Evolutionary conservation across 768 basidiomycete genomes (phyloP), one percentile per base, ranked within the genome.

Genomic region (Mycena galopus): DNA sequence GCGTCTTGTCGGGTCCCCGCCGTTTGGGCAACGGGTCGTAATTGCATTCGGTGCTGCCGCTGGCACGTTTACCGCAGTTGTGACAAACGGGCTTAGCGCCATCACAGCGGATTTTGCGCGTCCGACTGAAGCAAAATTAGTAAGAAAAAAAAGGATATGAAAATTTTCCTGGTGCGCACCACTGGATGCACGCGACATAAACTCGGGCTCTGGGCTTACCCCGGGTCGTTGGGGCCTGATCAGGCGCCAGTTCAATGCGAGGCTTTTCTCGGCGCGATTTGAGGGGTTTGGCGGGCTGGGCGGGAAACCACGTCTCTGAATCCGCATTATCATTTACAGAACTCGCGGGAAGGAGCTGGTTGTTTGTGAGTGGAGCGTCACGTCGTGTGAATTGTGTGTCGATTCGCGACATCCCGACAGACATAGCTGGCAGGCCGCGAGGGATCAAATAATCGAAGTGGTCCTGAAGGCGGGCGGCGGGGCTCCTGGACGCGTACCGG

Each of bases 91-190:
- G 94, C 74, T 91, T 94, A 11, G 91, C 91, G 64, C 94, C 94
- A 79, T 95, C 94, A 79, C 94, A 95, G 6, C 94, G 90, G 73
- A 93, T 94, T 78, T 95, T 95, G 29, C 93, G 88, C 19, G 86
- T 88, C 29, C 94, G 93, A 78, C 94, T 95, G 74, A 21, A 62
- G 56, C 69, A 69, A 53, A 73, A 55, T 58, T 39, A 55, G 67
- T 35, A 61, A 56, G 33, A 75, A 68, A 53, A 69, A 51, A 73
- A 11, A 16, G 58, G 30, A 44, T 33, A n/a, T 9, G 25, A 19
- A n/a, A 9, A 11, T 29, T 30, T n/a, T 21, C 1, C 11, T 44
- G 65, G 47, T 55, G 21, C 86, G 33, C 73, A 93, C 94, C 94
- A 94, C 81, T 94, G 93, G 21, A 92, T 30, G 79, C 94, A 95